Evolutionary conservation across 2,329 filamentous ascomycete genomes (phyloP).

Genomic region (Ophiostoma himal-ulmi): DNA sequence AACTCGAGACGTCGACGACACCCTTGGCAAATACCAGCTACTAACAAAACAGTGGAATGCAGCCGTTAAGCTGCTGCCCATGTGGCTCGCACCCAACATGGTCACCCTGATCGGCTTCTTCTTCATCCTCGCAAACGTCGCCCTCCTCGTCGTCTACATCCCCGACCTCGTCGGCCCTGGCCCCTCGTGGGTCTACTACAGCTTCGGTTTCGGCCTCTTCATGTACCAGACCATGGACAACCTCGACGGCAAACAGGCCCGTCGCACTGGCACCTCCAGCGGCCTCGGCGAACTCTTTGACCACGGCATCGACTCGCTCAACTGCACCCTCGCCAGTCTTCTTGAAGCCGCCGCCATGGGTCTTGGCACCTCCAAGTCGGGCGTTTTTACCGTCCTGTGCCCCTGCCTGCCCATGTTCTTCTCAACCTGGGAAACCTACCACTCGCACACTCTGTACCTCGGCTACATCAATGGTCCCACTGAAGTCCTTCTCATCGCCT

Average conservation of each 20-base stretch:
- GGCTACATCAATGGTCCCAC: conserved; percentile 97
- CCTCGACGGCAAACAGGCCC: conserved; percentile 94
- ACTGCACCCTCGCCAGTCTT: conserved; percentile 88
- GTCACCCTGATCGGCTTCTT: conserved; percentile 92
- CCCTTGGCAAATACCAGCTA: background rate
- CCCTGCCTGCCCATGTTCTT: conserved; percentile 98
- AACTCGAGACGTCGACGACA: background rate
- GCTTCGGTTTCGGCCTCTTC: conserved; percentile 92
- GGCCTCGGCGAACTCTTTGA: conserved; percentile 95
- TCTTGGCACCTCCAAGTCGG: conserved; percentile 73
- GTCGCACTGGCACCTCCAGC: conserved; percentile 89
- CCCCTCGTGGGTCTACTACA: conserved; percentile 89
- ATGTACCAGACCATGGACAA: conserved; percentile 99
- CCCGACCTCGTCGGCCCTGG: conserved; percentile 86
- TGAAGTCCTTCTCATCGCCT: conserved; percentile 87
- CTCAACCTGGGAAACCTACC: conserved; percentile 98
- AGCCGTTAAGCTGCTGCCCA: conserved; percentile 80
- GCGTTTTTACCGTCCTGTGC: conserved; percentile 84
- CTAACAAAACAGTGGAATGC: conserved; percentile 73
- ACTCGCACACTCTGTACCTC: conserved; percentile 93
- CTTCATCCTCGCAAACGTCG: conserved; percentile 84
- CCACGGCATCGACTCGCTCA: conserved; percentile 95
- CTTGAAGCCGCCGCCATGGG: conserved; percentile 92
- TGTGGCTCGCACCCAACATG: conserved; percentile 98
- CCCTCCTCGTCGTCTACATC: conserved; percentile 66